Percentiles rank a stretch among this genome's conserved stretches.
Evolutionary conservation across 2,329 filamentous ascomycete species (phyloP).

Genomic region (Aspergillus caelatus): DNA sequence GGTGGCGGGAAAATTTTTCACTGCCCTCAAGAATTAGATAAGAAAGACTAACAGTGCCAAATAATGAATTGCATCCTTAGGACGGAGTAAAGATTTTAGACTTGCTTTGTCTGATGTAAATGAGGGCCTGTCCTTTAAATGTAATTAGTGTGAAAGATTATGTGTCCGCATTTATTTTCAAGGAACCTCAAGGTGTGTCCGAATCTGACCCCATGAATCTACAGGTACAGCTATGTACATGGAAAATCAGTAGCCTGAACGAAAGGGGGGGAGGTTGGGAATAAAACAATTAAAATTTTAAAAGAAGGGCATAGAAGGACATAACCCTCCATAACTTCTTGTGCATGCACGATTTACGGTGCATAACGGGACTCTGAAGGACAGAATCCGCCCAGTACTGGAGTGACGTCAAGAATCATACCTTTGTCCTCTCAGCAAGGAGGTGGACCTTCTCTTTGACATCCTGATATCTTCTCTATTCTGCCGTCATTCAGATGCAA

Average conservation of each 20-base stretch:
- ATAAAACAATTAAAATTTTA: neutral
- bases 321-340: neutral
- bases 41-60: too few species aligned
- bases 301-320: neutral
- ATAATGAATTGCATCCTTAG: neutral
- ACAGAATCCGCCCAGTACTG: neutral
- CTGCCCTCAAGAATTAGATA: neutral
- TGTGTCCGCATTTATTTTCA: neutral
- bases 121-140: neutral
- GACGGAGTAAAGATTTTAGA: neutral
- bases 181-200: neutral
- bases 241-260: neutral
- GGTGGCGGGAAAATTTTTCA: slow-evolving; percentile 4
- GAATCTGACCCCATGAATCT: neutral
- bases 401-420: neutral
- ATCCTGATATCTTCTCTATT: neutral
- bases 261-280: too few species aligned
- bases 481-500: neutral
- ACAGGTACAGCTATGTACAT: neutral
- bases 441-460: neutral
- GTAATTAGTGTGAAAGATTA: too few species aligned
- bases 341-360: neutral
- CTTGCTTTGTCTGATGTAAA: neutral
- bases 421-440: neutral
- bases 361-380: neutral